phyloP scores from a whole-genome alignment of 2,329 filamentous ascomycete species.

The Tolypocladium endophyticum region DNA sequence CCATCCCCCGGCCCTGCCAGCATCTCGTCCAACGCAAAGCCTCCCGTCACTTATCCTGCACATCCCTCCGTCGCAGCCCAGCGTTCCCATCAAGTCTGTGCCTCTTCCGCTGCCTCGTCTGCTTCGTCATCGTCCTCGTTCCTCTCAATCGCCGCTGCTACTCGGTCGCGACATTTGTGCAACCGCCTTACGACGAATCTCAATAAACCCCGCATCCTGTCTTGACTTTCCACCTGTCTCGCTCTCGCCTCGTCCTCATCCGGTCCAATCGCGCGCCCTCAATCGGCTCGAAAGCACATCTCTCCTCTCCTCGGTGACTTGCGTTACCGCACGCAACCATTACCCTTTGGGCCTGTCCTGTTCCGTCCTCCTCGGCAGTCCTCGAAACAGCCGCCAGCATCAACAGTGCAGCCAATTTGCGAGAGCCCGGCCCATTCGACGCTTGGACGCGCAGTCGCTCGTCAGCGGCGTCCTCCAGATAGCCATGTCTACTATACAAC shows the following conservation, averaged over 20 bases:
- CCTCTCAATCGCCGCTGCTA: background rate
- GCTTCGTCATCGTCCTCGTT: background rate
- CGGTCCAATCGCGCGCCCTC: background rate
- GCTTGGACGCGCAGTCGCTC: constrained; percentile 7
- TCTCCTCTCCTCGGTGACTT: background rate
- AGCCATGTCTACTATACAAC: constrained; percentile 69
- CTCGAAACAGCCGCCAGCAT: background rate
- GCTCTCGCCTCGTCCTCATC: background rate
- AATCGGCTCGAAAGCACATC: background rate
- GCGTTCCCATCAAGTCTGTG: background rate
- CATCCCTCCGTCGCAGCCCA: background rate
- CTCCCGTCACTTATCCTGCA: background rate
- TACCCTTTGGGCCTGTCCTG: background rate
- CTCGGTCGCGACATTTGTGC: background rate
- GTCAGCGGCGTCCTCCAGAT: constrained; percentile 6
- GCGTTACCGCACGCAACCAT: background rate
- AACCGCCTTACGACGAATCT: background rate
- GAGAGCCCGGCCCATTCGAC: background rate
- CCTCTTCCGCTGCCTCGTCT: background rate
- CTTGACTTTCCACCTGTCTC: background rate
- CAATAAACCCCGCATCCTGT: background rate
- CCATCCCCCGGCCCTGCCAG: background rate
- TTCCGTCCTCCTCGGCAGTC: background rate
- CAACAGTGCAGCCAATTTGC: background rate
- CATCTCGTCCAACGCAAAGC: background rate